phyloP scores from a whole-genome alignment of 148 eudicot species.

The Vaccinium corymbosum region DNA sequence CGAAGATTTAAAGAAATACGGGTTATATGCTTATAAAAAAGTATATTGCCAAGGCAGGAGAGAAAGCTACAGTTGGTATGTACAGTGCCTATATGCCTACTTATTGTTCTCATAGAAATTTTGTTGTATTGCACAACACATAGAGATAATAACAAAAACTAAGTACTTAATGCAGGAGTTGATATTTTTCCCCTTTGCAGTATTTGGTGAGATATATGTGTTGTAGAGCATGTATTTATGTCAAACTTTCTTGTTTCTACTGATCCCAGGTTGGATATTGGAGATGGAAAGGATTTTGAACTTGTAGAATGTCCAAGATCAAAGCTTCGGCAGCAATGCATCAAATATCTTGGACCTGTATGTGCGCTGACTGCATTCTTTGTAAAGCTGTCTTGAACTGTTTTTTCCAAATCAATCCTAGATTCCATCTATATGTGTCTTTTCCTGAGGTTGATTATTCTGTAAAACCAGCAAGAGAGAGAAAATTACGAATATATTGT shows the following conservation, averaged over 20 bases:
- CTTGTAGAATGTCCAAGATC: slow-evolving; percentile 72
- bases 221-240: not conserved
- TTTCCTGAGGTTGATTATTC: not conserved
- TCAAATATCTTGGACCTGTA: slow-evolving; percentile 97
- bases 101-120: not conserved
- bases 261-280: slow-evolving; percentile 78
- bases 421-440: slow-evolving; percentile 1
- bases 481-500: slow-evolving; percentile 61
- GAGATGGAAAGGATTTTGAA: slow-evolving; percentile 83
- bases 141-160: not conserved
- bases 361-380: slow-evolving; percentile 23
- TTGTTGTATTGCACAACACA: not conserved
- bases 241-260: slow-evolving; percentile 5
- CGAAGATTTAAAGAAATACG: not conserved
- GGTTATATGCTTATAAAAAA: not conserved
- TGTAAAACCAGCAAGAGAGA: slow-evolving; percentile 69
- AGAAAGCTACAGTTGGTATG: not conserved
- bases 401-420: not conserved
- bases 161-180: not conserved
- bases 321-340: slow-evolving; percentile 70
- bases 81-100: not conserved
- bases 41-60: not conserved
- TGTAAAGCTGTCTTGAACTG: not conserved
- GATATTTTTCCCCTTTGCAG: not conserved
- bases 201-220: not conserved